Conservation (phyloP, 371 early-diverging fungal species). For the Parasitella parasitica region DNA sequence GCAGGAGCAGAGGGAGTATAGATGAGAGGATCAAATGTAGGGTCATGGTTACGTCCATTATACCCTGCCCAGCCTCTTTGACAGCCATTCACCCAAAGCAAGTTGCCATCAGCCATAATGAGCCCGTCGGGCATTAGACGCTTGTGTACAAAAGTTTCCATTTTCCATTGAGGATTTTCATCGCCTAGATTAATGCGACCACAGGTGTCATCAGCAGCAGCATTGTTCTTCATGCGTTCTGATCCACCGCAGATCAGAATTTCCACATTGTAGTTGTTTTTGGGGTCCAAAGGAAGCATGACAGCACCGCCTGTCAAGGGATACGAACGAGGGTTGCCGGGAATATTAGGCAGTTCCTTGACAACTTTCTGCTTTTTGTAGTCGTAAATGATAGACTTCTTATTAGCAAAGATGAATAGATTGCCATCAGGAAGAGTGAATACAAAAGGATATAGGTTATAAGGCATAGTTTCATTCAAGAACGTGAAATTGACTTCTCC, state of each 20-base stretch:
- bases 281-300: conserved; percentile 63
- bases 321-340: conserved; percentile 61
- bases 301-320: conserved; percentile 61
- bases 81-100: conserved; percentile 65
- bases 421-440: conserved; percentile 56
- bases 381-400: conserved; percentile 51
- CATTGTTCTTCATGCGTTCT: conserved; percentile 37
- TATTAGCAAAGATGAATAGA: conserved; percentile 60
- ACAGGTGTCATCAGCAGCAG: conserved; percentile 49
- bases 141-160: conserved; percentile 56
- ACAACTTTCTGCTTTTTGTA: conserved; percentile 51
- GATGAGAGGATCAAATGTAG: conserved; percentile 58
- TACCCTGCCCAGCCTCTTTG: conserved; percentile 64
- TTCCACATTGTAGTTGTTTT: conserved; percentile 59
- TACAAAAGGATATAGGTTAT: conserved; percentile 61
- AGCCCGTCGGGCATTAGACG: conserved; percentile 67
- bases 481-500: conserved; percentile 44
- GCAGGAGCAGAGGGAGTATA: conserved; percentile 53
- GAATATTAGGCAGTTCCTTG: conserved; percentile 54
- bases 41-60: conserved; percentile 49
- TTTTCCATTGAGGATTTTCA: conserved; percentile 57
- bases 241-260: conserved; percentile 67
- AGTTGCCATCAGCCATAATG: conserved; percentile 60
- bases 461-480: conserved; percentile 61
- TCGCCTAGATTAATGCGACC: conserved; percentile 58